A percentile compares a stretch with the other conserved stretches of the same genome.
Conservation (phyloP, 352 stramenopile genomes). For the Pythium sp. region DNA sequence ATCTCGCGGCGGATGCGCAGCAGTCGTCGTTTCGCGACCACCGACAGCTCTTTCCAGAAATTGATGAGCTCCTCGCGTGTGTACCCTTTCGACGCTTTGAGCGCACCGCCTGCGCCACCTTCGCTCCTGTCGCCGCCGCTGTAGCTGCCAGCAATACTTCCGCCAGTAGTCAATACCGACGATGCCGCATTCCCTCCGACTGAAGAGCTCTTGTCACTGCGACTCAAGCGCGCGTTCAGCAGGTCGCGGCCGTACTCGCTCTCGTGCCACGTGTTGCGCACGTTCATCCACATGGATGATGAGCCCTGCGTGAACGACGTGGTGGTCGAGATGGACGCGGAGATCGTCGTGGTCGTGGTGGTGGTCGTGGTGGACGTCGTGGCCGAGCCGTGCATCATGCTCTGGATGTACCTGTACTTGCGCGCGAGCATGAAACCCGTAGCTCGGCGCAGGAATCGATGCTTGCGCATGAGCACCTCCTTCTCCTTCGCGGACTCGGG, state of each 20-base stretch:
- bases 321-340: conserved; percentile 14
- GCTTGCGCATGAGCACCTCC: conserved; percentile 54
- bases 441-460: conserved; percentile 60
- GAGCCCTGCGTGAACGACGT: conserved; percentile 22
- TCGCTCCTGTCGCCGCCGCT: conserved; percentile 28
- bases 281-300: conserved; percentile 23
- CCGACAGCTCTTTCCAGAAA: conserved; percentile 72
- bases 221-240: conserved; percentile 13
- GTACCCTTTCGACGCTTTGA: conserved; percentile 48
- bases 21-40: conserved; percentile 60
- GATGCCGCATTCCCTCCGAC: not conserved
- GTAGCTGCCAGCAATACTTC: not conserved
- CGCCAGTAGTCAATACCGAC: not conserved
- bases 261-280: conserved; percentile 23
- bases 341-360: conserved; percentile 17
- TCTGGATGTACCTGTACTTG: conserved; percentile 59
- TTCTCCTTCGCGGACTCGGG: conserved; percentile 27
- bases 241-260: conserved; percentile 16
- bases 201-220: not conserved
- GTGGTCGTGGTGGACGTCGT: conserved; percentile 6
- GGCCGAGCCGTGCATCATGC: conserved; percentile 17
- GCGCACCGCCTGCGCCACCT: conserved; percentile 18
- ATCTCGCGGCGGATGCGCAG: conserved; percentile 71
- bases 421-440: conserved; percentile 68
- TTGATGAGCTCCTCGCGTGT: conserved; percentile 76